Conservation (phyloP, 1,284 basidiomycete genomes). For the Irpex sp. region DNA sequence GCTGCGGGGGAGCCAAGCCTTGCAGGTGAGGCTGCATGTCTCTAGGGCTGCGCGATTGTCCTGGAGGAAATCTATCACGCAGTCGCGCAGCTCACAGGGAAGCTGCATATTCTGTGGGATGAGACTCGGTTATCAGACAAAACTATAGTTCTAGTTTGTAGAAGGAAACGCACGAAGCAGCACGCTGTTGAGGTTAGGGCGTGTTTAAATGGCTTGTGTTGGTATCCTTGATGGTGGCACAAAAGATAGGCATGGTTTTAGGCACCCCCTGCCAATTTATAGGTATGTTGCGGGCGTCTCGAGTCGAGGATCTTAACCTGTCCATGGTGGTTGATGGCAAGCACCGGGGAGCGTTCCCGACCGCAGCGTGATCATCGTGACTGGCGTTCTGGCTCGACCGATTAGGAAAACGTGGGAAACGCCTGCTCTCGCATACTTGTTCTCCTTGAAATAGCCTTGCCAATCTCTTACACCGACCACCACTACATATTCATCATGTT, state of each 20-base stretch:
- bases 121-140: neutral
- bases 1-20: constrained; percentile 30
- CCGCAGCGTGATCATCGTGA: too few relatives aligned
- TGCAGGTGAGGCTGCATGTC: constrained; percentile 31
- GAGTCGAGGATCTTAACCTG: neutral
- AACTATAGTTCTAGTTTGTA: neutral
- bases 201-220: too few relatives aligned
- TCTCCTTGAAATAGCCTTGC: neutral
- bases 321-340: neutral
- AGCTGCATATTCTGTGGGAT: constrained; percentile 9
- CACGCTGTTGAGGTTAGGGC: neutral
- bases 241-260: neutral
- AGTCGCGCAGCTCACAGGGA: constrained; percentile 30
- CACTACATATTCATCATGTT: constrained; percentile 46
- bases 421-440: neutral
- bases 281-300: neutral
- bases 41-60: constrained; percentile 24
- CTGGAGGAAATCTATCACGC: constrained; percentile 28
- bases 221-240: neutral
- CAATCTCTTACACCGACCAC: neutral
- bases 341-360: neutral
- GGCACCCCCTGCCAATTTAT: neutral
- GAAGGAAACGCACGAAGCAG: neutral
- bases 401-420: neutral
- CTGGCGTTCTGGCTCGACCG: neutral